Conservation (phyloP, 176 grass and related monocot species). For the Themeda triandra region DNA sequence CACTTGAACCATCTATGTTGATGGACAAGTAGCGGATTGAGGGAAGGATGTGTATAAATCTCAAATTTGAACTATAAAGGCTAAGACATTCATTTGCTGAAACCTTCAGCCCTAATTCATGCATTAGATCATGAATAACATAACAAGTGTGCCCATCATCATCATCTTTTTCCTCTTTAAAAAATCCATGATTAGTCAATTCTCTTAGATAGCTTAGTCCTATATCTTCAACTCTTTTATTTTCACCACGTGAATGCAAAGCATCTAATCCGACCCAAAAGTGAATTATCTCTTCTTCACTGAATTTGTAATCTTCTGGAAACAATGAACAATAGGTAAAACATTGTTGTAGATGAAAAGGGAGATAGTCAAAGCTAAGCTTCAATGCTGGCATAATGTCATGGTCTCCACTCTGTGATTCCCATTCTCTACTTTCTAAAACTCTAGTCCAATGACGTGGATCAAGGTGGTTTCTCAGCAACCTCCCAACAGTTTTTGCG, state of each 20-base stretch:
- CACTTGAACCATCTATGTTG: not conserved
- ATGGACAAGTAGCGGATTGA: slow-evolving; percentile 35
- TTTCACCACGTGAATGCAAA: not conserved
- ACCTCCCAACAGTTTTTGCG: slow-evolving; percentile 1
- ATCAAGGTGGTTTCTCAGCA: not conserved
- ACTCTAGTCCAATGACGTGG: slow-evolving; percentile 10
- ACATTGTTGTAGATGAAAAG: slow-evolving; percentile 30
- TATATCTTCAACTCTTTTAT: not conserved
- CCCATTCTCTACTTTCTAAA: slow-evolving; percentile 16
- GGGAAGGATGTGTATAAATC: not conserved
- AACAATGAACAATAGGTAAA: slow-evolving; percentile 30
- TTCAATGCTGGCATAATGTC: slow-evolving; percentile 36
- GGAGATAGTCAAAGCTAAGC: slow-evolving; percentile 30
- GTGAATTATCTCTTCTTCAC: not conserved
- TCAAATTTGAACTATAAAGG: not conserved
- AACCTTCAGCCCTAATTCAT: slow-evolving; percentile 10
- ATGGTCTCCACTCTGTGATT: not conserved
- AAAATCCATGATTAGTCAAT: not conserved
- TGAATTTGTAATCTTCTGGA: slow-evolving; percentile 16
- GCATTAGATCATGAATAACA: slow-evolving; percentile 30
- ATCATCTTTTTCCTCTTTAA: not conserved
- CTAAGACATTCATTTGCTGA: slow-evolving; percentile 18
- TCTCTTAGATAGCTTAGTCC: not conserved
- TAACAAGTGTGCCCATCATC: not conserved
- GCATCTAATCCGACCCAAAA: slow-evolving; percentile 22